Evolutionary conservation across 2,329 filamentous ascomycete species (phyloP).

Genomic region (Coniochaeta pulveracea): DNA sequence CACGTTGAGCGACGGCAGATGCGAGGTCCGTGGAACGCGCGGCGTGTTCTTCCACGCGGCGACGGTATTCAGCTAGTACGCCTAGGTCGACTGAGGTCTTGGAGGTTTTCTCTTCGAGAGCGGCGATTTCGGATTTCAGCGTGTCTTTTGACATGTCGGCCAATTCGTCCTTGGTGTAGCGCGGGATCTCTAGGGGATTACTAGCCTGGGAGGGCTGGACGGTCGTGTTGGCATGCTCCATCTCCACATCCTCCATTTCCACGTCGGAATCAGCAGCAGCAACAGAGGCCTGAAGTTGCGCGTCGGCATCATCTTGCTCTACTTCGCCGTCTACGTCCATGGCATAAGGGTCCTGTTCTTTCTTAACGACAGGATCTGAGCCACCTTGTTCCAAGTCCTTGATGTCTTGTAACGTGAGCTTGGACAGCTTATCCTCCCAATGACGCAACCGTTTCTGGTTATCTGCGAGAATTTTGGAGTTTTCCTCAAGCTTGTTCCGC

Average conservation of each 20-base stretch:
- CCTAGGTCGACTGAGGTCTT: slow-evolving; percentile 80
- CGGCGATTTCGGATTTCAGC: slow-evolving; percentile 50
- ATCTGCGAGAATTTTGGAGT: slow-evolving; percentile 76
- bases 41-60: slow-evolving; percentile 26
- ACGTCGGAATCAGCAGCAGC: slow-evolving; percentile 20
- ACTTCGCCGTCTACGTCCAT: slow-evolving; percentile 10
- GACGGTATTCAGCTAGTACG: slow-evolving; percentile 42
- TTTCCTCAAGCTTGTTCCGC: slow-evolving; percentile 95
- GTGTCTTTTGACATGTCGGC: slow-evolving; percentile 52
- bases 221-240: slow-evolving; percentile 13
- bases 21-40: slow-evolving; percentile 65
- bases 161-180: slow-evolving; percentile 63
- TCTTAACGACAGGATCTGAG: slow-evolving; percentile 15
- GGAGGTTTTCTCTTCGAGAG: slow-evolving; percentile 60
- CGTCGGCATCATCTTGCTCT: slow-evolving; percentile 13
- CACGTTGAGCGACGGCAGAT: slow-evolving; percentile 64
- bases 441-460: slow-evolving; percentile 76
- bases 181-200: slow-evolving; percentile 53
- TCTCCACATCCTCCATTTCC: slow-evolving; percentile 17
- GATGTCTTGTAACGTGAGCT: slow-evolving; percentile 73
- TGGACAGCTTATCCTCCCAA: slow-evolving; percentile 83
- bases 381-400: slow-evolving; percentile 46
- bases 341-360: slow-evolving; percentile 5
- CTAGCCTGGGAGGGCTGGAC: slow-evolving; percentile 14
- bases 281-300: slow-evolving; percentile 16